Evolutionary conservation across 371 early-diverging fungal genomes (phyloP).

Genomic region (Entomophthora muscae): DNA sequence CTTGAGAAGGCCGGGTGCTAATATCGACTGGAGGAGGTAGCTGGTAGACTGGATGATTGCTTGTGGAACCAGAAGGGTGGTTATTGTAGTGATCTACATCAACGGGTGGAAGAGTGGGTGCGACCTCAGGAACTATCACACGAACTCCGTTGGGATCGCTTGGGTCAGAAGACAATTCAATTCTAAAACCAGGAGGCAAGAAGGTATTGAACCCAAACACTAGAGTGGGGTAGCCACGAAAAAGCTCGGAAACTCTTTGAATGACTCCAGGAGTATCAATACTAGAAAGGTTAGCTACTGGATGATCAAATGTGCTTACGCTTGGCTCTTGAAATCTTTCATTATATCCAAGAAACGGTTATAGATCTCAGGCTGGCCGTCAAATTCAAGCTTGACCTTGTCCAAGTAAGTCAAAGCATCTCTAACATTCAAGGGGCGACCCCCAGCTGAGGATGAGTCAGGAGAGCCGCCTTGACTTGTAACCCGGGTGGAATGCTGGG

Average conservation of each 20-base stretch:
- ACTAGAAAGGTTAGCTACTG: conserved; percentile 17
- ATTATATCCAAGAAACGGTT: conserved; percentile 97
- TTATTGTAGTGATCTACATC: conserved; percentile 7
- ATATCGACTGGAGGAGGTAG: neutral
- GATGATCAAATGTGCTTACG: conserved; percentile 25
- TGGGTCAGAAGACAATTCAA: conserved; percentile 67
- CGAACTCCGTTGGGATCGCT: conserved; percentile 46
- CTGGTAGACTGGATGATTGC: conserved; percentile 6
- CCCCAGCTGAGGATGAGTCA: neutral
- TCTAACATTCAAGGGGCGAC: conserved; percentile 30
- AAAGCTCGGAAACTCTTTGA: conserved; percentile 85
- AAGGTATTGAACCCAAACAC: conserved; percentile 99
- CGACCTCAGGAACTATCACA: conserved; percentile 73
- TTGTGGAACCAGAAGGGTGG: conserved; percentile 10
- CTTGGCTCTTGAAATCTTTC: conserved; percentile 98
- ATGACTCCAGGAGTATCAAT: conserved; percentile 98
- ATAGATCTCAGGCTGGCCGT: conserved; percentile 87
- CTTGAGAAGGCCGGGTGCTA: conserved; percentile 10
- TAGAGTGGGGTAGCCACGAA: conserved; percentile 79
- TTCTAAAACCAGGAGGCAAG: conserved; percentile 89
- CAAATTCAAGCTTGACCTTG: conserved; percentile 87
- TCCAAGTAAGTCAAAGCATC: conserved; percentile 98
- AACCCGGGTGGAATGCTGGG: too few species aligned
- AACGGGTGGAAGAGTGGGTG: neutral
- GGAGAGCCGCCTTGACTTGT: neutral